Evolutionary conservation across 129 eudicot species (phyloP), one percentile per base, ranked within the genome.

Genomic region (Centella asiatica): DNA sequence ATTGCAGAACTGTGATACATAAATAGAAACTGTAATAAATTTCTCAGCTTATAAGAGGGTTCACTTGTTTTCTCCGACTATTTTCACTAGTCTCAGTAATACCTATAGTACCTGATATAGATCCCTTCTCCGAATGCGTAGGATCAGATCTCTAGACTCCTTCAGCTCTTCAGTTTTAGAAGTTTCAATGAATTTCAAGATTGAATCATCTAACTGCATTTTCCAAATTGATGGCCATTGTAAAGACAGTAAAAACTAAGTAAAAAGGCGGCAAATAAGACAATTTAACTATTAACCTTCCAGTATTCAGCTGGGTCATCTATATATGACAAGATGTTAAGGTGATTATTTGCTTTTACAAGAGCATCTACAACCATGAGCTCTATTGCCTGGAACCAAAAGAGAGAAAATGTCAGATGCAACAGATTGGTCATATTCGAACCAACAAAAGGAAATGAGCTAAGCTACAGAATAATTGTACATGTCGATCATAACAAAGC

Each of bases 341-440:
- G 95, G 69, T 69, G 29, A 39, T 65, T 59, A 72, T 87, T 82
- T 56, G 95, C 97, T 72, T 79, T 73, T 28, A 74, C 62, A 71
- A 90, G 69, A 54, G 97, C 97, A 77, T 90, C 97, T 13, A 81
- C 89, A 67, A 86, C 62, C 97, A 90, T 90, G 60, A 86, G 86
- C 34, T 90, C 97, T 57, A 87, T 77, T 36, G 95, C 97, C 97
- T 90, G 72, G 45, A 69, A 64, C 25, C 26, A 49, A 29, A 29
- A 33, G 6, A 65, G 45, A 29, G 25, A 22, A 15, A 29, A n/a
- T 39, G 25, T 47, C 34, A 52, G 44, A 37, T 60, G 26, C 36
- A 44, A 27, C 26, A 51, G 46, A 17, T 32, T 32, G 19, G 22
- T 34, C 24, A 20, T 4, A 58, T 34, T 0, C 37, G 44, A 46